Evolutionary conservation across 2,329 filamentous ascomycete genomes (phyloP).

Genomic region (Phyllosticta citrichinensis): DNA sequence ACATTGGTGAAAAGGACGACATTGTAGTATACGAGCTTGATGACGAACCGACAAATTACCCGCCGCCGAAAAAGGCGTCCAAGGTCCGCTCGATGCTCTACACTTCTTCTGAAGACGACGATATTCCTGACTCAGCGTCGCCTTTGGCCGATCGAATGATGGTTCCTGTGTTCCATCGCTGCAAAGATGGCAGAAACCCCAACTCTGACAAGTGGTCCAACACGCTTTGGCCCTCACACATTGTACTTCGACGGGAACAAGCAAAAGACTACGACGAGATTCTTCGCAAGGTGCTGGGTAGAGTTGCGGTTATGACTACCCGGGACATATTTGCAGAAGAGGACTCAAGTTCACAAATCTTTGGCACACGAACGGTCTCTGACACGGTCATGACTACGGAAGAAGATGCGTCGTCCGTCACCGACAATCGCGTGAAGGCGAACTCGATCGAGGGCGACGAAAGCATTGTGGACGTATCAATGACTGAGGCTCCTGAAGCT

Average conservation of each 20-base stretch:
- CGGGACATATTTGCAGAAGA: slow-evolving; percentile 51
- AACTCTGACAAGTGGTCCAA: slow-evolving; percentile 24
- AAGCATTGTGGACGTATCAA: slow-evolving; percentile 79
- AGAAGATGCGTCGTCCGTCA: slow-evolving; percentile 54
- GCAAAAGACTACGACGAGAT: slow-evolving; percentile 60
- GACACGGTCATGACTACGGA: slow-evolving; percentile 59
- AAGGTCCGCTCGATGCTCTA: slow-evolving; percentile 42
- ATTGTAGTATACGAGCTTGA: slow-evolving; percentile 72
- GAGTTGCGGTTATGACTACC: slow-evolving; percentile 67
- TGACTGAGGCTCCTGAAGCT: slow-evolving; percentile 52
- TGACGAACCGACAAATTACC: slow-evolving; percentile 66
- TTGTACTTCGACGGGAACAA: slow-evolving; percentile 66
- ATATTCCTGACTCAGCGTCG: slow-evolving; percentile 47
- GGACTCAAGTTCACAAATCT: slow-evolving; percentile 36
- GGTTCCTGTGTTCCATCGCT: slow-evolving; percentile 62
- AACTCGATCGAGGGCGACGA: slow-evolving; percentile 81
- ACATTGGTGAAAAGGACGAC: slow-evolving; percentile 52
- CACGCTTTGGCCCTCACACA: slow-evolving; percentile 51
- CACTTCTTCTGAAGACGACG: slow-evolving; percentile 35
- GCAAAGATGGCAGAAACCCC: slow-evolving; percentile 23
- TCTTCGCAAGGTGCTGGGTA: slow-evolving; percentile 67
- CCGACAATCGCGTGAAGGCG: slow-evolving; percentile 61
- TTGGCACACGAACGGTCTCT: slow-evolving; percentile 46
- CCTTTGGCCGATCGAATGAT: slow-evolving; percentile 55
- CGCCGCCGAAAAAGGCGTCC: slow-evolving; percentile 43